Base-by-base conservation (phyloP, 1,284 basidiomycete genomes). In the Sparassis latifolia region DNA sequence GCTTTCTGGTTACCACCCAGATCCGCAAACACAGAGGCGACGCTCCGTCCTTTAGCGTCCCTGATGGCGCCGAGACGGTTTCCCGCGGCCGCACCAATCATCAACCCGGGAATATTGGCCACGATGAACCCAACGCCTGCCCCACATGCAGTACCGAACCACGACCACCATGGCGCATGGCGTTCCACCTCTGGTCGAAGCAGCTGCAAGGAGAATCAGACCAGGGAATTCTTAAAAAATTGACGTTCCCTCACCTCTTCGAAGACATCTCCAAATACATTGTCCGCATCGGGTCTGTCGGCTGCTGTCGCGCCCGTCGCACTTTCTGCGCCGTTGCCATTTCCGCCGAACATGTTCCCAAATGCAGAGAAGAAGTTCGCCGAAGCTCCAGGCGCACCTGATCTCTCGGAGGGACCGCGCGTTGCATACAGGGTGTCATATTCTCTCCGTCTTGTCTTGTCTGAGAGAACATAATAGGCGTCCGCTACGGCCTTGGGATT, bases 391-490 rank as follows among this genome's bases (percentile, higher is more conserved):
- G 91, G 86, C 56, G 87, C 78, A 33, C 69, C 70, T 10, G 79
- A 78, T 50, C 69, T 77, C 58, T 82, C 78, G 39, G 70, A 63
- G 12, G 66, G 67, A 3, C 73, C 59, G 44, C 75, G 77, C 2
- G 80, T 74, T 6, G 70, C 60, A 66, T 89, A 82, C 3, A 93
- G 73, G 0, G 64, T 60, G 60, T 95, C 92, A 63, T 97, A 97
- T 69, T 97, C 94, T 58, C 66, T 73, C 49, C 89, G 79, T 48
- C 93, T 76, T 41, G 82, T 74, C 2, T 82, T 68, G 68, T 97
- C 92, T 0, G 91, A 95, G 30, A 98, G 80, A 5, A 97, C 90
- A 66, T 94, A 98, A 73, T 97, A 97, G 7, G 95, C 95, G 70
- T 98, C 94, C 46, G 95, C 92, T 53, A 97, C 86, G 10, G 85